These are phyloP conservation scores for Botrytis medusae DNA, from an alignment of 2,329 filamentous ascomycete genomes.

Conservation along the genomic window DNA sequence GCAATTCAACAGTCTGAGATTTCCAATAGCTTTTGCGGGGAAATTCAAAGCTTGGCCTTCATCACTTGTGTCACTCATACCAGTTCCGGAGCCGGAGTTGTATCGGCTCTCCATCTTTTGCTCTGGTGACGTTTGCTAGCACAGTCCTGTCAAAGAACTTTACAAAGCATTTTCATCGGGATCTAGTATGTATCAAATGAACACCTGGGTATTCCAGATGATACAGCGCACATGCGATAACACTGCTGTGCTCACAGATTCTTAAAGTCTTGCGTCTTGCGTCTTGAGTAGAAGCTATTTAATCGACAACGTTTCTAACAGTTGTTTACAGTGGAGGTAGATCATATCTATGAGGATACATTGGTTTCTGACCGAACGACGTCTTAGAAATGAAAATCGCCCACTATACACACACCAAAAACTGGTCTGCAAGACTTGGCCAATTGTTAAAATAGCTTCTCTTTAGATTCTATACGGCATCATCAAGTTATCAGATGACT, in stretches of 20 bases:
- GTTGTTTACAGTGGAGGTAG: background rate
- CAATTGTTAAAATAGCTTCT: accelerated
- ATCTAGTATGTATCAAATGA: background rate
- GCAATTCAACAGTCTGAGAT: background rate
- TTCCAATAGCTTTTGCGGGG: background rate
- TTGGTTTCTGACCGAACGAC: background rate
- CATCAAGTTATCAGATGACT: background rate
- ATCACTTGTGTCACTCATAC: background rate
- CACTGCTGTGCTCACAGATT: background rate
- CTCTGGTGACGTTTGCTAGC: background rate
- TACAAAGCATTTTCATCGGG: background rate
- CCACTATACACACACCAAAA: background rate
- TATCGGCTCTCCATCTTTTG: background rate
- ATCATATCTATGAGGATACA: too few relatives aligned
- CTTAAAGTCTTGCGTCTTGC: background rate
- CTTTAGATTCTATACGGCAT: background rate
- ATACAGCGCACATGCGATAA: background rate
- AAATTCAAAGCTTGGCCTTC: background rate
- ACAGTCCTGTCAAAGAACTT: background rate
- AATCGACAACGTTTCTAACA: background rate
- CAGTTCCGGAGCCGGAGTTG: too few relatives aligned
- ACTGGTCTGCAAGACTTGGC: background rate
- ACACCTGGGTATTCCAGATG: background rate
- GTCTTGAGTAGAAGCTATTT: background rate
- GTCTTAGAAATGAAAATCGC: background rate